Conservation (phyloP, 345 rosid genomes). For the Lenwebbia sp. region DNA sequence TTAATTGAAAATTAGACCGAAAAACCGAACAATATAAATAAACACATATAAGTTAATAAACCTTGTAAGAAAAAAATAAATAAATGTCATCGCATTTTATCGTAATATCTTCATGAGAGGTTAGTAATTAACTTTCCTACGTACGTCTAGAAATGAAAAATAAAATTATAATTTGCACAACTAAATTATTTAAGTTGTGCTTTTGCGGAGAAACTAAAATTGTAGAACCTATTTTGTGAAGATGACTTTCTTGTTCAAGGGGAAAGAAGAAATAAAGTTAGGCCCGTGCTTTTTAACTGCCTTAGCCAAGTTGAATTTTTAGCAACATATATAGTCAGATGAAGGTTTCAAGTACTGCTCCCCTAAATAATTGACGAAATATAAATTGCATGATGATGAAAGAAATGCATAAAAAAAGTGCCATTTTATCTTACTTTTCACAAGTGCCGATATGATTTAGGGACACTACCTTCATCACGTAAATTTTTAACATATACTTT, state of each 20-base stretch:
- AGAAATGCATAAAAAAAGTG: no score
- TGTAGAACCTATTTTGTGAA: neutral
- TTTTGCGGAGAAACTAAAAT: neutral
- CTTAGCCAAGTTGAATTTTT: neutral
- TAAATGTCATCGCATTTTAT: neutral
- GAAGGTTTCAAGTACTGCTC: neutral
- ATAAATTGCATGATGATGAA: no score
- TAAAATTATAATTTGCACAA: neutral
- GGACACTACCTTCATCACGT: neutral
- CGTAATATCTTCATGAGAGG: neutral
- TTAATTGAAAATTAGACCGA: neutral
- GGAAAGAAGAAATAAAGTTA: neutral
- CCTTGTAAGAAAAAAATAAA: neutral
- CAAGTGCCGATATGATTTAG: neutral
- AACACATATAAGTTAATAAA: neutral
- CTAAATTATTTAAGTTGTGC: neutral
- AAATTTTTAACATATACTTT: neutral
- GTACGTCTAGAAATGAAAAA: neutral
- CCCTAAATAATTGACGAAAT: neutral
- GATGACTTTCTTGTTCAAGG: neutral
- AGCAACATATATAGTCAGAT: neutral
- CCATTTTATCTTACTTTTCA: neutral
- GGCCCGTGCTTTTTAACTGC: neutral
- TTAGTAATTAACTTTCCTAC: neutral
- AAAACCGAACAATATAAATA: neutral